A percentile compares a stretch with the other conserved stretches of the same genome.
phyloP scores from a whole-genome alignment of 495 filamentous ascomycete species.

The Astrothelium macrocarpum region DNA sequence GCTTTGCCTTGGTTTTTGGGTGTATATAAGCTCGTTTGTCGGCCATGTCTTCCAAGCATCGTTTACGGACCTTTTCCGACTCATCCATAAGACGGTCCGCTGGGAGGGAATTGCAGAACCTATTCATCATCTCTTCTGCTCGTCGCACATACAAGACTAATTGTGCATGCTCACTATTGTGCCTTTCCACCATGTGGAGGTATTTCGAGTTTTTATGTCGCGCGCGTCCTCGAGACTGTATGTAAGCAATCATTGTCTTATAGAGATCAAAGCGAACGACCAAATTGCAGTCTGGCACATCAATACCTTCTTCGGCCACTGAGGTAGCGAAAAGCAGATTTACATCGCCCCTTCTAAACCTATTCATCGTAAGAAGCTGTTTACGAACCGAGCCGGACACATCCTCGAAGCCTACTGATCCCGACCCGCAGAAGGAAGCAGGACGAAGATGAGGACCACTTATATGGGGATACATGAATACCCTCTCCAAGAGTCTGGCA shows the following conservation, averaged over 20 bases:
- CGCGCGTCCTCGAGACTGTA: constrained; percentile 89
- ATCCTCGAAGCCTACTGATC: constrained; percentile 39
- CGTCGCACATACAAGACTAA: constrained; percentile 47
- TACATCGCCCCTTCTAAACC: constrained; percentile 67
- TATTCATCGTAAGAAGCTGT: constrained; percentile 65
- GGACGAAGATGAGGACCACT: constrained; percentile 49
- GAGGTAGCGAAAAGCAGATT: constrained; percentile 89
- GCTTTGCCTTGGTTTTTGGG: constrained; percentile 59
- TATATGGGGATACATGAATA: constrained; percentile 46
- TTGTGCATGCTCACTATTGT: constrained; percentile 50
- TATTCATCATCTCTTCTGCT: constrained; percentile 49
- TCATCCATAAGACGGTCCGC: constrained; percentile 62
- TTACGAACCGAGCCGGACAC: constrained; percentile 56
- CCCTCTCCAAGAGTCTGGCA: constrained; percentile 56
- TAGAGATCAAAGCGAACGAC: constrained; percentile 89
- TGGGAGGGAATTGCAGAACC: constrained; percentile 67
- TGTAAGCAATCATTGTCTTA: constrained; percentile 83
- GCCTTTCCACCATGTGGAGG: constrained; percentile 68
- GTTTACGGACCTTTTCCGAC: constrained; percentile 39
- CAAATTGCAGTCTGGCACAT: constrained; percentile 91
- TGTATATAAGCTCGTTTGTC: constrained; percentile 50
- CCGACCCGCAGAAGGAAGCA: constrained; percentile 58
- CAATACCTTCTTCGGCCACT: constrained; percentile 89
- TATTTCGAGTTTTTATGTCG: constrained; percentile 67
- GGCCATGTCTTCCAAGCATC: not conserved